phyloP scores from a whole-genome alignment of 1,139 yeast species.

The Debaryomyces singareniensis region DNA sequence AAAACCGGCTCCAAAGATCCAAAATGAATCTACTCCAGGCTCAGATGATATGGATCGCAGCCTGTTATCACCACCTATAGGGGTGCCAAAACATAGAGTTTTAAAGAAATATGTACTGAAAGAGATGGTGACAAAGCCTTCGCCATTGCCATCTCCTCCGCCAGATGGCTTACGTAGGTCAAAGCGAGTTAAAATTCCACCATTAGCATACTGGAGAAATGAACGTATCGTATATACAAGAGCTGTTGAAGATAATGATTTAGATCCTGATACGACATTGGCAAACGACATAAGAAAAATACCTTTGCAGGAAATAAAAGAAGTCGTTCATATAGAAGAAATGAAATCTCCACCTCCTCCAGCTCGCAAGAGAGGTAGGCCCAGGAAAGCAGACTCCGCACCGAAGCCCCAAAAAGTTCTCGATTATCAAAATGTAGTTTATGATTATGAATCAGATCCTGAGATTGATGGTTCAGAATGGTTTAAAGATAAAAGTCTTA shows the following conservation, averaged over 20 bases:
- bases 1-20: background rate
- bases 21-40: slow-evolving; percentile 1
- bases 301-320: slow-evolving; percentile 55
- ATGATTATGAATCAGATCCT: slow-evolving; percentile 36
- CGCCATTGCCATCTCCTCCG: slow-evolving; percentile 41
- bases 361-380: slow-evolving; percentile 8
- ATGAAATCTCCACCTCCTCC: slow-evolving; percentile 4
- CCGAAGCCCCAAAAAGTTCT: slow-evolving; percentile 9
- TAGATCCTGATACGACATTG: slow-evolving; percentile 30
- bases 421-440: slow-evolving; percentile 9
- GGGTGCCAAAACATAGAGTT: slow-evolving; percentile 6
- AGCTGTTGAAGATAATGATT: slow-evolving; percentile 35
- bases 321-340: slow-evolving; percentile 48
- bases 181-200: slow-evolving; percentile 58
- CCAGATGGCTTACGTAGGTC: slow-evolving; percentile 48
- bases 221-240: slow-evolving; percentile 65
- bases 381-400: slow-evolving; percentile 7
- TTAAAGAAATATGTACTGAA: slow-evolving; percentile 1
- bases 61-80: slow-evolving; percentile 16
- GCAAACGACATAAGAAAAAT: slow-evolving; percentile 27
- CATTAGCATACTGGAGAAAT: slow-evolving; percentile 82
- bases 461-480: slow-evolving; percentile 50
- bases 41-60: slow-evolving; percentile 6
- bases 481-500: slow-evolving; percentile 43
- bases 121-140: slow-evolving; percentile 15